Conservation (phyloP, 176 grass and related monocot species). For the Avena sativa region DNA sequence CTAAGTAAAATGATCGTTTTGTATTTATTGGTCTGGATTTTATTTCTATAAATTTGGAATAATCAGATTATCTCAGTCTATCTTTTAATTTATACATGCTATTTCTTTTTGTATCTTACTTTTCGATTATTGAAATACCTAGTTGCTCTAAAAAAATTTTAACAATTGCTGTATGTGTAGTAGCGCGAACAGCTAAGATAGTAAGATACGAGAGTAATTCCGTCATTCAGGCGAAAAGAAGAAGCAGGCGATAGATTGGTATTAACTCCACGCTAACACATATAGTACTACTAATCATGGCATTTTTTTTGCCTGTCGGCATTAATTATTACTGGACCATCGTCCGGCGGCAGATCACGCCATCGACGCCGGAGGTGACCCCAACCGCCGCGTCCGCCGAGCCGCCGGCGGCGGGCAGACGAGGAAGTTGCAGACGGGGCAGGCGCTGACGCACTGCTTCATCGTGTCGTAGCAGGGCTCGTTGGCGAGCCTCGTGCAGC, state of each 20-base stretch:
- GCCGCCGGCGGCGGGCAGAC: background rate
- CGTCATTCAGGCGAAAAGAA: background rate
- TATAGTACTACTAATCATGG: background rate
- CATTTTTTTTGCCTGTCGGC: too few species aligned
- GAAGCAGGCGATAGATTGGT: background rate
- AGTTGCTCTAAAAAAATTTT: too few species aligned
- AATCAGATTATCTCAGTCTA: too few species aligned
- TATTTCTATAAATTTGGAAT: too few species aligned
- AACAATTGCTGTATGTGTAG: too few species aligned
- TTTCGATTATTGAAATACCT: too few species aligned
- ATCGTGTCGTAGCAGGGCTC: constrained; percentile 30
- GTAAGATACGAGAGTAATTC: background rate
- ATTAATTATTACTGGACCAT: background rate
- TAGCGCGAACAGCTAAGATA: background rate
- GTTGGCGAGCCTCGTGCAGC: constrained; percentile 26
- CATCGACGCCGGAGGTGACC: background rate
- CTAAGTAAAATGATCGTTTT: too few species aligned
- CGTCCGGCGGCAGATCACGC: background rate
- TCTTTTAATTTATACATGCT: too few species aligned
- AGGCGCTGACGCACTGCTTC: background rate
- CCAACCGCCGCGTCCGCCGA: background rate
- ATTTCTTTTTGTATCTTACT: too few species aligned
- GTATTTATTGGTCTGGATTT: too few species aligned
- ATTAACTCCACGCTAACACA: background rate
- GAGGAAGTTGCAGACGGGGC: constrained; percentile 26